A percentile compares a stretch with the other conserved stretches of the same genome.
phyloP scores from a whole-genome alignment of 768 basidiomycete species.

The Suillus tomentosus region DNA sequence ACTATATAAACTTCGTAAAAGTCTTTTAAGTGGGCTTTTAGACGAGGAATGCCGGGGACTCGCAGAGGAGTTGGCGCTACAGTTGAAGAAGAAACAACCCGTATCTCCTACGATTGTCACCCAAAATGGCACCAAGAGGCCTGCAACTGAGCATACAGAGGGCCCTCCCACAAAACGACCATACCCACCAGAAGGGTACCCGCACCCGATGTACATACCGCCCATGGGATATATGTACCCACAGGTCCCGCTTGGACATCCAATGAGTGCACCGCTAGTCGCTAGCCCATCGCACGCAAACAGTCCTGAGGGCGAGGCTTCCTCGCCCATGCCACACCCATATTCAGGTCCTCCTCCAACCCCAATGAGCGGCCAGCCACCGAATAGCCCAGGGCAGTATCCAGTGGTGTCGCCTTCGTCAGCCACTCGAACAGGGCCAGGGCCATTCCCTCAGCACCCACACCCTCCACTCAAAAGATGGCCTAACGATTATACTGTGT shows the following conservation, averaged over 20 bases:
- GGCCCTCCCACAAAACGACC: conserved; percentile 30
- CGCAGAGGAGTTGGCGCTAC: conserved; percentile 54
- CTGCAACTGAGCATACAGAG: conserved; percentile 26
- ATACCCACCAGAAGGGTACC: conserved; percentile 30
- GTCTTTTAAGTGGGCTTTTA: conserved; percentile 54
- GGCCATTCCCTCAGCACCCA: conserved; percentile 50
- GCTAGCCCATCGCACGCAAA: conserved; percentile 17
- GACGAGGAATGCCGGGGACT: conserved; percentile 62
- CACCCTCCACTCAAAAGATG: conserved; percentile 71
- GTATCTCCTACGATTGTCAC: conserved; percentile 16
- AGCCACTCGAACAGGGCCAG: conserved; percentile 20
- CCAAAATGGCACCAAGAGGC: conserved; percentile 28
- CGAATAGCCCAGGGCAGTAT: conserved; percentile 22
- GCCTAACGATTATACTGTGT: conserved; percentile 77
- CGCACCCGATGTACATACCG: conserved; percentile 32
- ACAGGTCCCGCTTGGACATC: conserved; percentile 27
- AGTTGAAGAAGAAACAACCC: conserved; percentile 32
- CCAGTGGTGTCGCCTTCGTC: conserved; percentile 17
- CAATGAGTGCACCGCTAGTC: conserved; percentile 24
- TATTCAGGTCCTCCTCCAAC: conserved; percentile 21
- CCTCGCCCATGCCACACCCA: conserved; percentile 17
- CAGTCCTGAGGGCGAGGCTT: conserved; percentile 20
- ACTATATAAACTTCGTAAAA: conserved; percentile 61
- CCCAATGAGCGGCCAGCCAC: conserved; percentile 22
- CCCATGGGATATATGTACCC: conserved; percentile 31